phyloP scores from a whole-genome alignment of 1,284 basidiomycete genomes.

The Apiotrichum laibachii region DNA sequence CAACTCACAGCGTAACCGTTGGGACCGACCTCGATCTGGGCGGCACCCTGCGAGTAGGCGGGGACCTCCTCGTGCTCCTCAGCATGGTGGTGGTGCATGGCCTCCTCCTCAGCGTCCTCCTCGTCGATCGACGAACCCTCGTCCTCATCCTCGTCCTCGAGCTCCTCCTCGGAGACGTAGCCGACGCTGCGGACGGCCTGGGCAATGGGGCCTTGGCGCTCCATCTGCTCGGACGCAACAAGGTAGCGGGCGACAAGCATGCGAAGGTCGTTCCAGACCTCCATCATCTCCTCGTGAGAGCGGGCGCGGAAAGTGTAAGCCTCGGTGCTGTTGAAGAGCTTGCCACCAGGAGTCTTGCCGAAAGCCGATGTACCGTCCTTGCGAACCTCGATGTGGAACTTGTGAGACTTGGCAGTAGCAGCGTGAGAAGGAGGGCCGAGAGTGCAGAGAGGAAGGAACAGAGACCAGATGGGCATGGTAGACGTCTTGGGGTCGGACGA shows the following conservation, averaged over 20 bases:
- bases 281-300: slow-evolving; percentile 96
- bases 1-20: slow-evolving; percentile 74
- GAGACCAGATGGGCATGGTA: slow-evolving; percentile 73
- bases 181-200: slow-evolving; percentile 87
- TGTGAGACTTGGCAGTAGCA: slow-evolving; percentile 71
- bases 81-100: slow-evolving; percentile 43
- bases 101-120: slow-evolving; percentile 61
- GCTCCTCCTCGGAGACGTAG: slow-evolving; percentile 62
- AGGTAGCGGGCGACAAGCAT: slow-evolving; percentile 96
- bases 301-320: slow-evolving; percentile 91
- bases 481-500: slow-evolving; percentile 70
- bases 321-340: slow-evolving; percentile 55
- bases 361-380: slow-evolving; percentile 62
- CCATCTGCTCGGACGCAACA: slow-evolving; percentile 90
- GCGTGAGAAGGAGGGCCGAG: slow-evolving; percentile 84
- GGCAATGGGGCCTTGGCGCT: slow-evolving; percentile 86
- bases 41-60: slow-evolving; percentile 51
- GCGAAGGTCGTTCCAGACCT: slow-evolving; percentile 98
- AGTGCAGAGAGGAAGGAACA: slow-evolving; percentile 94
- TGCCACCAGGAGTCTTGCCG: slow-evolving; percentile 62
- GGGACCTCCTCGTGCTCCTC: slow-evolving; percentile 59
- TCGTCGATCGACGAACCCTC: slow-evolving; percentile 72
- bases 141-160: slow-evolving; percentile 65
- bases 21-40: slow-evolving; percentile 57
- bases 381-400: slow-evolving; percentile 94